Base-by-base conservation (phyloP, 78 protist genomes). In the Dictyostelium firmibasis region DNA sequence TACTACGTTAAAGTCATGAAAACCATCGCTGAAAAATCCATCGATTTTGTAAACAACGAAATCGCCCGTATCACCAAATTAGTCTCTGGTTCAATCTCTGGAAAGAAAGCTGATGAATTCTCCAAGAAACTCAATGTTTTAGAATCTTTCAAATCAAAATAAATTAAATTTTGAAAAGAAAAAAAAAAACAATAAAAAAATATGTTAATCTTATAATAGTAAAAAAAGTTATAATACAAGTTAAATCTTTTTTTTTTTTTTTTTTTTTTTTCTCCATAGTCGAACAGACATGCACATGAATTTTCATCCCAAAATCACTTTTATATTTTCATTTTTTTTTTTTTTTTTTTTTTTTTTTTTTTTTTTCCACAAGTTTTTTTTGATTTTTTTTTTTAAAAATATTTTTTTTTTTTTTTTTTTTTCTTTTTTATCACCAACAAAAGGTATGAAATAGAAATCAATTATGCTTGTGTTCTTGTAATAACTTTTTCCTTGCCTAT, bases 111-210 rank as follows among this genome's bases (percentile, higher is more conserved):
- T 25, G 96, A 89, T 36, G 92, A 96, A 70, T 92, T 96, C 60
- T 60, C 92, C 64, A 69, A 81, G 89, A 93, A 95, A 81, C 4
- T 72, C 75, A 96, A 96, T 91, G 18, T 96, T 76, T 91, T 96
- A 76, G 84, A 31, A 9, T 13, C 82, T 41, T 96, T 96, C 94
- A 31, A 47, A 33, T 53, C 69, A 31, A 29, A 23, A 43, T 31
- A 70, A 69, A 69, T 69, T 29, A 27, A 11, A 9, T 27, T n/a
- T 27, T 69, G 16, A 50, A 75, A 7, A 31, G 11, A 27, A n/a
- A 70, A 31, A 31, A 70, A 27, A 31, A 70, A 31, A 70, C 7
- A 31, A 31, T 1, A 27, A 70, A 31, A 70, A 31, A 70, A 2
- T 4, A 70, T 70, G 23, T 31, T 13, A 31, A 70, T 33, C 8